A percentile compares a stretch with the other conserved stretches of the same genome.
These are phyloP conservation scores for Puccinia brachypodii DNA, from an alignment of 1,284 basidiomycete species.

Conservation along the genomic window DNA sequence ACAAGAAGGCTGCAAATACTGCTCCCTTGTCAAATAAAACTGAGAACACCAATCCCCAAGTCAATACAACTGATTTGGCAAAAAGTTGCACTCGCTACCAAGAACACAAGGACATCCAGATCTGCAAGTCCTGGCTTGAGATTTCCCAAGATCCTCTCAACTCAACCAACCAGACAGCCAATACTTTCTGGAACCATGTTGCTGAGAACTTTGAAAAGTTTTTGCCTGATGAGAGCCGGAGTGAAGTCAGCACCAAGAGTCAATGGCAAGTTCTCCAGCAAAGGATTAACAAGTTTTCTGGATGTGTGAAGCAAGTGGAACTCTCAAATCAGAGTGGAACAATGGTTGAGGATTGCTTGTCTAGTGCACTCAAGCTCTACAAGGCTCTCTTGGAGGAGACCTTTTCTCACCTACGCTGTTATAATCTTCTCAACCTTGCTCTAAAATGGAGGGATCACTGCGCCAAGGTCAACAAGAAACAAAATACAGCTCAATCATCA, in stretches of 20 bases:
- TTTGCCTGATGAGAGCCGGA: background rate
- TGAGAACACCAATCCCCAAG: background rate
- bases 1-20: too few relatives aligned
- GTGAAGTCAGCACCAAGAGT: background rate
- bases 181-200: background rate
- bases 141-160: background rate
- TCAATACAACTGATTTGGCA: background rate
- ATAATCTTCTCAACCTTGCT: background rate
- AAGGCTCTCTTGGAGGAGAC: background rate
- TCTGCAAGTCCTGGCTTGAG: background rate
- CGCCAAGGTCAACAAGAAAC: too few relatives aligned
- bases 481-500: too few relatives aligned
- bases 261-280: background rate
- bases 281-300: background rate
- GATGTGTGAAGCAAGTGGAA: conserved; percentile 5
- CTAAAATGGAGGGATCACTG: conserved; percentile 1
- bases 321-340: background rate
- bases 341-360: background rate
- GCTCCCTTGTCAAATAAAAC: too few relatives aligned
- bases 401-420: background rate
- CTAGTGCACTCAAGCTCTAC: background rate
- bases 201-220: background rate
- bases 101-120: background rate
- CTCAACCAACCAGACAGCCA: background rate
- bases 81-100: too few relatives aligned